These are phyloP conservation scores for Tausonia pullulans DNA, from an alignment of 1,284 basidiomycete species.

Conservation along the genomic window DNA sequence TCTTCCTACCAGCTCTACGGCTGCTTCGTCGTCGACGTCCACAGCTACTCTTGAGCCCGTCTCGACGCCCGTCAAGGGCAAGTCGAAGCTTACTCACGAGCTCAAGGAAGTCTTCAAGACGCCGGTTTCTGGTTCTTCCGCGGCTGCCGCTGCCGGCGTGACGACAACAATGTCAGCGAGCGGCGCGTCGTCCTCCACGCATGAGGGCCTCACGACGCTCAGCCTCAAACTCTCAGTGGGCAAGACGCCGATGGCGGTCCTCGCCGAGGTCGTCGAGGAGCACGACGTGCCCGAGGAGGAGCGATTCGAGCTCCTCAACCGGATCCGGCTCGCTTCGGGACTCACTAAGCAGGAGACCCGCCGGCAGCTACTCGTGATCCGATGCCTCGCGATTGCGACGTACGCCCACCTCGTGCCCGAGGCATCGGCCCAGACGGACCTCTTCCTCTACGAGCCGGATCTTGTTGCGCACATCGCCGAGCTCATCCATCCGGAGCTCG, in stretches of 20 bases:
- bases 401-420: constrained; percentile 66
- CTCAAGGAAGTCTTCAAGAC: constrained; percentile 14
- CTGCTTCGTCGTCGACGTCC: not conserved
- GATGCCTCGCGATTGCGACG: constrained; percentile 79
- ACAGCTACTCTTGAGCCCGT: constrained; percentile 15
- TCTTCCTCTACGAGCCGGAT: constrained; percentile 92
- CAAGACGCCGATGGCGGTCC: constrained; percentile 18
- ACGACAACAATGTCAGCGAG: not conserved
- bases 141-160: constrained; percentile 17
- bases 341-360: constrained; percentile 51
- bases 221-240: constrained; percentile 21
- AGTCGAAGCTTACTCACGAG: constrained; percentile 6
- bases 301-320: constrained; percentile 80
- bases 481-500: constrained; percentile 60
- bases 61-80: constrained; percentile 14
- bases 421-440: constrained; percentile 58
- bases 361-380: constrained; percentile 66
- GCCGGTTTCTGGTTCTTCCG: constrained; percentile 3
- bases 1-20: not conserved
- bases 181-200: constrained; percentile 17
- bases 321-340: constrained; percentile 65
- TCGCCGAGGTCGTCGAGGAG: constrained; percentile 24
- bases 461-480: constrained; percentile 79
- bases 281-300: constrained; percentile 68
- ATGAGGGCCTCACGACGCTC: constrained; percentile 30